These are phyloP conservation scores for Penicillium sp. DNA, from an alignment of 2,329 filamentous ascomycete species.

Conservation along the genomic window DNA sequence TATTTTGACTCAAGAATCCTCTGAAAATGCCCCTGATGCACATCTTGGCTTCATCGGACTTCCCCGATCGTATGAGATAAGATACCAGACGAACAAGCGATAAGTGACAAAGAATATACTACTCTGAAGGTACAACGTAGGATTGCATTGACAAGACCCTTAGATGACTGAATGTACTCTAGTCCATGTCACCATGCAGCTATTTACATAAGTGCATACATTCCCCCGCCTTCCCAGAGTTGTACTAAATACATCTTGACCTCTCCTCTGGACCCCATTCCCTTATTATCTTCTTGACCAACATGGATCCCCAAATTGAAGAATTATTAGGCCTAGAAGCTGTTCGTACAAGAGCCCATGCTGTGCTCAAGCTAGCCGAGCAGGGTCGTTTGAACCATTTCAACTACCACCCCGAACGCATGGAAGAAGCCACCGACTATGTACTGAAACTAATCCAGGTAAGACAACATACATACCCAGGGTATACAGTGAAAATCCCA, in stretches of 20 bases:
- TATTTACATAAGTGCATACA: conserved; percentile 8
- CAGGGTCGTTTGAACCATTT: conserved; percentile 45
- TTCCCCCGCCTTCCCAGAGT: conserved; percentile 2
- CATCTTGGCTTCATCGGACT: neutral
- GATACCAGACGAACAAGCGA: neutral
- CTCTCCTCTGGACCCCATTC: neutral
- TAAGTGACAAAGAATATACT: conserved; percentile 7
- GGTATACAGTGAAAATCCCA: neutral
- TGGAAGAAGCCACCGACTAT: conserved; percentile 45
- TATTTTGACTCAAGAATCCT: neutral
- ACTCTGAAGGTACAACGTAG: too few relatives aligned
- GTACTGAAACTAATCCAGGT: conserved; percentile 48
- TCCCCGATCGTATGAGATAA: conserved; percentile 1
- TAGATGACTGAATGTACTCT: neutral
- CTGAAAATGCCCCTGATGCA: neutral
- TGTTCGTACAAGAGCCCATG: conserved; percentile 29
- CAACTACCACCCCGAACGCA: conserved; percentile 39
- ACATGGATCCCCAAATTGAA: conserved; percentile 26
- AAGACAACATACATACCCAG: neutral
- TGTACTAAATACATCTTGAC: neutral
- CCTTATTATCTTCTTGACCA: neutral
- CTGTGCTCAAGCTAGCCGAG: conserved; percentile 39
- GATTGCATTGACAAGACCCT: neutral
- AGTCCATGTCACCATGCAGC: neutral
- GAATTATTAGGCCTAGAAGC: conserved; percentile 31